These are phyloP conservation scores for Malus sieversii DNA, from an alignment of 306 rosid genomes.

Conservation along the genomic window DNA sequence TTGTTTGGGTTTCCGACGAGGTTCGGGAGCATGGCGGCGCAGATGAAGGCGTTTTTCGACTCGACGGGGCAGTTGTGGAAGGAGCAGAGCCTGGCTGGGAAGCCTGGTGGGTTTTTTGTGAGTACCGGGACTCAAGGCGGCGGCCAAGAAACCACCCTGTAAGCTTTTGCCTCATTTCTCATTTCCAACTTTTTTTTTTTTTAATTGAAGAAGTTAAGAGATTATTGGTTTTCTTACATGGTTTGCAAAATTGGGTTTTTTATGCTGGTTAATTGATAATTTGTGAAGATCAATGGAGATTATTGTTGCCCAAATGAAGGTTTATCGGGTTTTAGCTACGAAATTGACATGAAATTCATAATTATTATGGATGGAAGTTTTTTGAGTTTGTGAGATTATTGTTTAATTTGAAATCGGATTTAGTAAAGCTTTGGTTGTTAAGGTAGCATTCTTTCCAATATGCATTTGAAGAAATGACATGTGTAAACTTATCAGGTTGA, in stretches of 20 bases:
- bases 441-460: background rate
- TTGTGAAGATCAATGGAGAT: background rate
- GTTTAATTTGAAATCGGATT: background rate
- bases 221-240: background rate
- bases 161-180: conserved; percentile 8
- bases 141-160: conserved; percentile 99
- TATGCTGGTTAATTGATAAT: background rate
- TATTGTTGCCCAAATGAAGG: background rate
- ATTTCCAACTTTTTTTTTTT: background rate
- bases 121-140: conserved; percentile 98
- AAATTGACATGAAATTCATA: background rate
- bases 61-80: conserved; percentile 78
- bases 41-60: conserved; percentile 92
- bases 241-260: background rate
- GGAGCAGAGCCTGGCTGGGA: conserved; percentile 88
- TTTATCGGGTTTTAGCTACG: background rate
- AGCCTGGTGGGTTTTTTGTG: conserved; percentile 86
- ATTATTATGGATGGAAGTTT: background rate
- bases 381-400: background rate
- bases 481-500: background rate
- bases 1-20: conserved; percentile 92
- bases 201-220: too few species aligned
- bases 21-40: conserved; percentile 91
- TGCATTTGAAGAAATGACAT: background rate
- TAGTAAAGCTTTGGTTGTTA: background rate